Conservation (phyloP, 371 early-diverging fungal genomes). For the Mucor circinelloides region DNA sequence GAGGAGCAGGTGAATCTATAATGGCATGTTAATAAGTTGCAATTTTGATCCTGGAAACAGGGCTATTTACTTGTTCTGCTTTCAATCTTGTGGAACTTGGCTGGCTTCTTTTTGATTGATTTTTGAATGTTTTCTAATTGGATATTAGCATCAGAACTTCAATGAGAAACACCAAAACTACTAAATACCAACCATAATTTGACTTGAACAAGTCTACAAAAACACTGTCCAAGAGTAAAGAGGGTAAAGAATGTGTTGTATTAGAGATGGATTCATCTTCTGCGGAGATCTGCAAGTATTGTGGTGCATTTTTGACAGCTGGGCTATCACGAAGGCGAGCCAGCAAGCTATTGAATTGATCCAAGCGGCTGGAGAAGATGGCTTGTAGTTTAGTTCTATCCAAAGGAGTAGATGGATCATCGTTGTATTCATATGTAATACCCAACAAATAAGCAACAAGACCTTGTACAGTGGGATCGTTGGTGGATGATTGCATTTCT, state of each 20-base stretch:
- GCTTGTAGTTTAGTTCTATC: constrained; percentile 75
- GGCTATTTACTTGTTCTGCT: constrained; percentile 16
- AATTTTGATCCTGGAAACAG: neutral
- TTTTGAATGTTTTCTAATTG: constrained; percentile 39
- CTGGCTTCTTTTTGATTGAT: constrained; percentile 44
- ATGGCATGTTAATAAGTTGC: neutral
- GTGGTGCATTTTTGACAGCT: constrained; percentile 73
- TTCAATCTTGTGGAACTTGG: constrained; percentile 27
- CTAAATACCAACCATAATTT: constrained; percentile 58
- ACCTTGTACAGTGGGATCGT: constrained; percentile 87
- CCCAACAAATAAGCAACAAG: constrained; percentile 87
- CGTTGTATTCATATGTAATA: constrained; percentile 84
- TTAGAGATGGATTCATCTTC: constrained; percentile 49
- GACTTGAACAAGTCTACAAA: constrained; percentile 86
- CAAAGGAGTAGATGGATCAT: constrained; percentile 75
- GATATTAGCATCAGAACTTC: neutral
- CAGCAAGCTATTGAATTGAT: constrained; percentile 80
- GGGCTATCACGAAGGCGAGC: constrained; percentile 84
- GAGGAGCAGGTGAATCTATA: constrained; percentile 22
- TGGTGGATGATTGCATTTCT: constrained; percentile 81
- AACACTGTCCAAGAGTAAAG: constrained; percentile 73
- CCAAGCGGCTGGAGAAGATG: constrained; percentile 85
- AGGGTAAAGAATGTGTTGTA: constrained; percentile 50
- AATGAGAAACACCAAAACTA: neutral
- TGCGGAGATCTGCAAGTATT: constrained; percentile 60